Base-by-base conservation (phyloP, 73 alveolate genomes). In the Diophrys appendiculata region DNA sequence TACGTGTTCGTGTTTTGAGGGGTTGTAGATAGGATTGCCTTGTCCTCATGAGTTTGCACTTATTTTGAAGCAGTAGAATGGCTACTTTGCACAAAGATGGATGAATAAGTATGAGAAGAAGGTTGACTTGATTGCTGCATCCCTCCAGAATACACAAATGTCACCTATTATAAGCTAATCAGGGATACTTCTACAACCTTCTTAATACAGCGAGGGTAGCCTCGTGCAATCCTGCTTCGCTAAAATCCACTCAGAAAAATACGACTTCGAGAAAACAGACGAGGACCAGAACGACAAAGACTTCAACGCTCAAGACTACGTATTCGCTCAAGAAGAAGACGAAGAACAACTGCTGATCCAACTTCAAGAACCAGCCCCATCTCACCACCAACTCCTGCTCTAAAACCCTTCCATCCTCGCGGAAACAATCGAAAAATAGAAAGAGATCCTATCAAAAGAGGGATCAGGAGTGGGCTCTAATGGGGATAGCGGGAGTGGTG, bases 31-130 rank as follows among this genome's bases (percentile, higher is more conserved):
- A 11, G 60, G 60, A 43, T 18, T 43, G n/a, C 60, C 60, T 43
- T 43, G 60, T 43, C 60, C 60, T 43, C 60, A 43, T 43, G 60
- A 43, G 18, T 43, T 43, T 43, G 60, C 60, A 43, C 60, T 43
- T 43, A 18, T 43, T 18, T 11, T 43, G 5, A 18, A 18, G 18
- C 18, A 43, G 18, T 5, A 18, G n/a, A 43, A 43, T 11, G 60
- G 60, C 5, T 43, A 43, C 60, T 43, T 43, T 43, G 60, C 5
- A 11, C 5, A 5, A 11, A 5, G 60, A 43, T 43, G 60, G 60
- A 11, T 11, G 60, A 43, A 43, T 43, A 11, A 5, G 18, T 43
- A 43, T 18, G 60, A 43, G 60, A 43, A 43, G 60, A 43, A 43
- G 18, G 5, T 43, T 11, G 60, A 43, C 60, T 11, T 5, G 18